Evolutionary conservation across 331 rosid genomes (phyloP), one percentile per base, ranked within the genome.

Genomic region (Prunus yedoensis): DNA sequence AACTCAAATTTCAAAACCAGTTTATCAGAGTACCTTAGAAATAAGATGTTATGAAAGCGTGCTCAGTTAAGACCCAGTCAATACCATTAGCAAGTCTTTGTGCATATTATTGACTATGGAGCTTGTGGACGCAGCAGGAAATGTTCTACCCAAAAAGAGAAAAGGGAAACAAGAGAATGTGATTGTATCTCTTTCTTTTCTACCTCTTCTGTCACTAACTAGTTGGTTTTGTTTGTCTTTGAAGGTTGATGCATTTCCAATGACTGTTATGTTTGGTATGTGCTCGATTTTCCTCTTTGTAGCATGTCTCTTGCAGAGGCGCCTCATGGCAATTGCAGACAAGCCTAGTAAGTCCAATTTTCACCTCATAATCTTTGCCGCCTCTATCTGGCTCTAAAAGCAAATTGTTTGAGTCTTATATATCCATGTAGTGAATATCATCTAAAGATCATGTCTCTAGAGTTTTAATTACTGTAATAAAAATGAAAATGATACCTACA

Each of bases 241-340:
- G 85, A 84, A 95, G 99, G 99, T 95, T 70, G 82, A 93, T 73
- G 98, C 98, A 38, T 95, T 95, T 89, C 99, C 99, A 1, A 95
- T 95, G 87, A 88, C 99, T 60, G 79, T 91, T 43, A 95, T 95
- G 99, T 95, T 92, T 56, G 97, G 96, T 32, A 95, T 95, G 99
- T 95, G 98, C 91, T 88, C 99, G 20, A 84, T 89, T 58, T 95
- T 95, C 91, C 98, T 95, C 77, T 59, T 91, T 64, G 85, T 95
- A 75, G 99, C 99, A 59, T 89, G 86, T 78, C 30, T 91, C 76
- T 83, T 95, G 78, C 98, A 92, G 92, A 86, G 96, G 91, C 88
- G 98, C 77, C 91, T 95, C 62, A 61, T 92, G 89, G 73, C 58
- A 74, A 89, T 95, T 78, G 75, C 93, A 51, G 98, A 95, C 18